phyloP scores from a whole-genome alignment of 331 rosid species.

The Ulmus americana region DNA sequence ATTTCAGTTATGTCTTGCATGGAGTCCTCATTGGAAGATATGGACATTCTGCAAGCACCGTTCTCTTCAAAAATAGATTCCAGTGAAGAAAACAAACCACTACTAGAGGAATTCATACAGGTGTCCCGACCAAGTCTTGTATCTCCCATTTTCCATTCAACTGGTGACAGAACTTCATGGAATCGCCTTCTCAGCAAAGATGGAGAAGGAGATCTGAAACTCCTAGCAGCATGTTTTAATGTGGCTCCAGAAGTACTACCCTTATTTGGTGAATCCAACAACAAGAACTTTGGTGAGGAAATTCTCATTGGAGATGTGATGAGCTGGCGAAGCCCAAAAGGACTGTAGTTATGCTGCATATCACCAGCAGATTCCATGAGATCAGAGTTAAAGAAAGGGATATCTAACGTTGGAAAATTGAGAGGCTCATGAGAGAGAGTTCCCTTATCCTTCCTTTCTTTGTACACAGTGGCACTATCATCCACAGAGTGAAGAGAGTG shows the following conservation, averaged over 20 bases:
- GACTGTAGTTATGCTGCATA: slow-evolving; percentile 91
- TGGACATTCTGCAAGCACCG: slow-evolving; percentile 16
- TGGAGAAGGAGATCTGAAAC: slow-evolving; percentile 42
- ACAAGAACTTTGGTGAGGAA: slow-evolving; percentile 69
- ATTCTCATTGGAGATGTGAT: slow-evolving; percentile 77
- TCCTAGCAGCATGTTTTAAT: slow-evolving; percentile 73
- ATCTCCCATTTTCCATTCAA: slow-evolving; percentile 52
- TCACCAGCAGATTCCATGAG: slow-evolving; percentile 68
- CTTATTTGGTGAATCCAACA: slow-evolving; percentile 76
- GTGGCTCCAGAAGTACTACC: slow-evolving; percentile 61
- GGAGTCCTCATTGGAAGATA: slow-evolving; percentile 16
- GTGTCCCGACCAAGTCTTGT: slow-evolving; percentile 4
- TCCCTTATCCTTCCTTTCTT: slow-evolving; percentile 50
- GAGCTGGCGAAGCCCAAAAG: slow-evolving; percentile 84
- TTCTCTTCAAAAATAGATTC: slow-evolving; percentile 7
- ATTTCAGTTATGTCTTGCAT: slow-evolving; percentile 44
- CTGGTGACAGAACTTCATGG: slow-evolving; percentile 70
- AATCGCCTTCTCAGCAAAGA: slow-evolving; percentile 77
- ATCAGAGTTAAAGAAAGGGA: slow-evolving; percentile 91
- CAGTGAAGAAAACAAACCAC: slow-evolving; percentile 9
- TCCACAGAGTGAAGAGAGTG: slow-evolving; percentile 32
- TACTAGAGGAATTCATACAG: slow-evolving; percentile 26
- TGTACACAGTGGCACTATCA: slow-evolving; percentile 29
- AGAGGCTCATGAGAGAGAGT: slow-evolving; percentile 78
- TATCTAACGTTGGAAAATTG: slow-evolving; percentile 78